These are phyloP conservation scores for Sporothrix phasma DNA, from an alignment of 2,329 filamentous ascomycete species.

Conservation along the genomic window DNA sequence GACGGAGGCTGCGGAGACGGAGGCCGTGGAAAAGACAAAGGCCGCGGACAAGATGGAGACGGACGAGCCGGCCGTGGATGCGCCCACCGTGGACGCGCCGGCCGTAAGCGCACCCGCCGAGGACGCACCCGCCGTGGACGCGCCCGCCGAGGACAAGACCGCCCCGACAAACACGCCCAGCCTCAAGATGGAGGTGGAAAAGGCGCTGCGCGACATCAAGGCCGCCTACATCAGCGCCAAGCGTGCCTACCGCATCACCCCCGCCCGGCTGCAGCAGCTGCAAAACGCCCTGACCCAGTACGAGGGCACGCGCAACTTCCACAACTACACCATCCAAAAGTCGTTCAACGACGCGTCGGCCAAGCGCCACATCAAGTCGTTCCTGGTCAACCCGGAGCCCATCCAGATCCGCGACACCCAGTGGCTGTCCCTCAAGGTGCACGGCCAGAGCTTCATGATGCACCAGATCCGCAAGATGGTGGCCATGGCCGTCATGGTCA, in stretches of 20 bases:
- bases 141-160: constrained; percentile 9
- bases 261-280: constrained; percentile 60
- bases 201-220: constrained; percentile 64
- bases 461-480: constrained; percentile 99
- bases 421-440: constrained; percentile 92
- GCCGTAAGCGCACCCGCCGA: background rate
- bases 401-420: constrained; percentile 85
- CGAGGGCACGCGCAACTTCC: constrained; percentile 79
- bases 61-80: background rate
- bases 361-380: constrained; percentile 87
- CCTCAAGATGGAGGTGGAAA: constrained; percentile 39
- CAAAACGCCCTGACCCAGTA: constrained; percentile 67
- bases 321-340: constrained; percentile 97
- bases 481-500: constrained; percentile 74
- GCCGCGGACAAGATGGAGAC: constrained; percentile 11
- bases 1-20: constrained; percentile 9
- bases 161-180: constrained; percentile 23
- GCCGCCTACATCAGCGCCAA: constrained; percentile 74
- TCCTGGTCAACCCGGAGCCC: constrained; percentile 63
- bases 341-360: constrained; percentile 68
- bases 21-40: background rate
- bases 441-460: constrained; percentile 99
- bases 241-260: constrained; percentile 70
- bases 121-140: background rate
- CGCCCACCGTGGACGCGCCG: background rate